Percentiles rank a stretch among this genome's conserved stretches.
Evolutionary conservation across 257 asterid species (phyloP).

Genomic region (Lithospermum erythrorhizon): DNA sequence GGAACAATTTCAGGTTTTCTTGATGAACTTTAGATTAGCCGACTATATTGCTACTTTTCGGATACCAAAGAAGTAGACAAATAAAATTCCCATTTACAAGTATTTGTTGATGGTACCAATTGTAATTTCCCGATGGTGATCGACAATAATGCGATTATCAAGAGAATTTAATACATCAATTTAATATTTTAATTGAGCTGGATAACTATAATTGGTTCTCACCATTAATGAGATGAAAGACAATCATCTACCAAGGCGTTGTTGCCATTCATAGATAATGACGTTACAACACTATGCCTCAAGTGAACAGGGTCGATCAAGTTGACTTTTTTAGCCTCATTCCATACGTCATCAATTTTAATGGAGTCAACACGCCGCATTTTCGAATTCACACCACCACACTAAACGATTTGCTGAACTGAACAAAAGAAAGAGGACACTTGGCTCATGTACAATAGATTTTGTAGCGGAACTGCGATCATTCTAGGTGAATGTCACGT

Average conservation of each 20-base stretch:
- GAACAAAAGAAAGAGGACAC: too few relatives aligned
- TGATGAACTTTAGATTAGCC: too few relatives aligned
- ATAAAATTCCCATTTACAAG: neutral
- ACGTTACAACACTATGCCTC: neutral
- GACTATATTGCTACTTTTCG: too few relatives aligned
- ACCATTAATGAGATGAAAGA: neutral
- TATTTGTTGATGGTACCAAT: neutral
- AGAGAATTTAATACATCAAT: neutral
- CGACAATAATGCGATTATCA: neutral
- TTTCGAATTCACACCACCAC: neutral
- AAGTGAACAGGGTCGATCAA: neutral
- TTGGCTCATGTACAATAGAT: too few relatives aligned
- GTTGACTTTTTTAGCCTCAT: neutral
- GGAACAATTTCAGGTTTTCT: too few relatives aligned
- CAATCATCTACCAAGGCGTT: neutral
- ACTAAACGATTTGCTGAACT: too few relatives aligned
- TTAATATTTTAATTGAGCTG: neutral
- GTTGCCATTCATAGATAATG: neutral
- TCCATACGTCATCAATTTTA: too few relatives aligned
- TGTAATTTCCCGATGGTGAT: neutral
- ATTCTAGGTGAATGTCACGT: too few relatives aligned
- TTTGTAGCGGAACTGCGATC: too few relatives aligned
- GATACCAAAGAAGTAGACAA: neutral
- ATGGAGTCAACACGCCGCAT: neutral
- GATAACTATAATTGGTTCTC: neutral